Conservation (phyloP, 2,329 filamentous ascomycete species). For the Bipolaris cookei region DNA sequence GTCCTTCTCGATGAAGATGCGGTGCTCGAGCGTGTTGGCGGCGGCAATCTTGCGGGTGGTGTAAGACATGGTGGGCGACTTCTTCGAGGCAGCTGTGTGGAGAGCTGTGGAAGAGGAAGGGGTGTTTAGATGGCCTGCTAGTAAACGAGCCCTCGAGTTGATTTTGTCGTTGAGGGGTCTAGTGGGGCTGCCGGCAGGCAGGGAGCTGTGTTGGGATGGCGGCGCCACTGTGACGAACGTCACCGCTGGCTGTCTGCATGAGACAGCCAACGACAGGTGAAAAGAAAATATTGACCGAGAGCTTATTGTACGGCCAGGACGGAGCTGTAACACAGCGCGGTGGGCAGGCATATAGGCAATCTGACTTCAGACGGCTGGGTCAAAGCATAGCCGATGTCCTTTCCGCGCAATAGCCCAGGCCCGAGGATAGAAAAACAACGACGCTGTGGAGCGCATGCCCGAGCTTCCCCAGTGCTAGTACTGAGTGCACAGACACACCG, state of each 20-base stretch:
- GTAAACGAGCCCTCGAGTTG: constrained; percentile 48
- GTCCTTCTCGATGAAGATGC: constrained; percentile 98
- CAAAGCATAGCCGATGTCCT: constrained; percentile 19
- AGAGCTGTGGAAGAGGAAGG: constrained; percentile 30
- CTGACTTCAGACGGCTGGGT: constrained; percentile 16
- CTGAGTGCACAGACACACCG: constrained; percentile 22
- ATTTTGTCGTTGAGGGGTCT: constrained; percentile 49
- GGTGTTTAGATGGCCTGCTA: constrained; percentile 50
- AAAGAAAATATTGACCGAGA: constrained; percentile 26
- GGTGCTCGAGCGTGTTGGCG: constrained; percentile 93
- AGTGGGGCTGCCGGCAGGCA: constrained; percentile 46
- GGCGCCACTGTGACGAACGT: constrained; percentile 50
- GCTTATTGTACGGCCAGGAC: constrained; percentile 27
- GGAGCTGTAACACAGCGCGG: constrained; percentile 33
- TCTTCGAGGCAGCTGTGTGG: constrained; percentile 13
- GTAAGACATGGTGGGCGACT: constrained; percentile 66
- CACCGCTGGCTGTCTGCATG: constrained; percentile 45
- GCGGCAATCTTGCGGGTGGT: constrained; percentile 84
- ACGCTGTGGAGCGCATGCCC: constrained; percentile 8
- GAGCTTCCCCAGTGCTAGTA: constrained; percentile 8
- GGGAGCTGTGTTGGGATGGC: constrained; percentile 43
- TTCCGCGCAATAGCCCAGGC: constrained; percentile 21
- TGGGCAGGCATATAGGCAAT: constrained; percentile 34
- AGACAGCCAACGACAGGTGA: constrained; percentile 35
- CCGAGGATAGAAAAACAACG: constrained; percentile 34